Conservation (phyloP, 1,284 basidiomycete genomes). For the Ceratobasidium sp. region DNA sequence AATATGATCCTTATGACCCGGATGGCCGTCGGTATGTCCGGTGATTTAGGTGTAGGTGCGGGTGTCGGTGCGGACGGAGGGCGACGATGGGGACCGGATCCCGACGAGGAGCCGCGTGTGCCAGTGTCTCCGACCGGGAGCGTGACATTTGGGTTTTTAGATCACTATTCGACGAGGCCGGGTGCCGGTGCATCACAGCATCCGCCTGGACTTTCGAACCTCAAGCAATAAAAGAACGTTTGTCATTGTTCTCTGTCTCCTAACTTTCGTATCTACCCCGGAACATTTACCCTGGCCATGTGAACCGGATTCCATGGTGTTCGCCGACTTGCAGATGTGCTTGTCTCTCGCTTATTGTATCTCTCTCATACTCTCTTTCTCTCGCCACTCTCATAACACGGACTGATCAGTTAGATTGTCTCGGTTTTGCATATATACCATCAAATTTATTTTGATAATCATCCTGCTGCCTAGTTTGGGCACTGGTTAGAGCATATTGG, state of each 20-base stretch:
- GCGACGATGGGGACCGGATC: constrained; percentile 41
- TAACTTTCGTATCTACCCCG: background rate
- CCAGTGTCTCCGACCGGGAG: constrained; percentile 43
- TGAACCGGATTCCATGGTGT: constrained; percentile 39
- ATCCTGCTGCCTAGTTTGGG: background rate
- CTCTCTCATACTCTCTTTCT: background rate
- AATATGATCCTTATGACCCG: constrained; percentile 42
- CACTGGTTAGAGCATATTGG: background rate
- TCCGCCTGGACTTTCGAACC: constrained; percentile 35
- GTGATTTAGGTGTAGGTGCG: constrained; percentile 35
- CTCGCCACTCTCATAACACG: constrained; percentile 22
- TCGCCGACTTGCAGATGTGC: constrained; percentile 7
- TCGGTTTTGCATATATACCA: constrained; percentile 30
- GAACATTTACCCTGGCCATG: constrained; percentile 16
- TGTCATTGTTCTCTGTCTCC: background rate
- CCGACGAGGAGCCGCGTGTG: constrained; percentile 43
- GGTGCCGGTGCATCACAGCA: constrained; percentile 12
- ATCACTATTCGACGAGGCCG: constrained; percentile 37
- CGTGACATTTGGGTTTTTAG: constrained; percentile 42
- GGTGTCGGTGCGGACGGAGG: constrained; percentile 34
- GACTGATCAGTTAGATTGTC: constrained; percentile 24
- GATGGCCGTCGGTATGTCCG: constrained; percentile 32
- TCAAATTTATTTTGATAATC: constrained; percentile 18
- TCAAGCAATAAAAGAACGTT: constrained; percentile 13
- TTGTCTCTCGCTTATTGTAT: constrained; percentile 29